A percentile compares a stretch with the other conserved stretches of the same genome.
These are phyloP conservation scores for Naganishia friedmannii DNA, from an alignment of 768 basidiomycete species.

Conservation along the genomic window DNA sequence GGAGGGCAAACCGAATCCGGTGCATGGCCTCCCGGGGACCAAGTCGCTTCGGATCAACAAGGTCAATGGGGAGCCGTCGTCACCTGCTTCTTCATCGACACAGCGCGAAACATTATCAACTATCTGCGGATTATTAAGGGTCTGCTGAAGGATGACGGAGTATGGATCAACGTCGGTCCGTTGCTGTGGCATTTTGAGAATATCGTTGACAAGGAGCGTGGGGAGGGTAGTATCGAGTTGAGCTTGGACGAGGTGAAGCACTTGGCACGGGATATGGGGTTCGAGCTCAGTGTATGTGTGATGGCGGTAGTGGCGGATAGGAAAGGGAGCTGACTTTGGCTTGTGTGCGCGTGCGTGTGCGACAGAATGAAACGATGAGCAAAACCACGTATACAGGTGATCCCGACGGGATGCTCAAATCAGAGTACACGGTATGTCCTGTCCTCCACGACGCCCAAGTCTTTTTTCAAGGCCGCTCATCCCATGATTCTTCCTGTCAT, in stretches of 20 bases:
- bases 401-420: constrained; percentile 72
- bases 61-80: constrained; percentile 84
- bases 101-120: constrained; percentile 85
- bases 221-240: constrained; percentile 80
- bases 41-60: constrained; percentile 57
- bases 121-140: constrained; percentile 82
- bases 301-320: background rate
- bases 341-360: background rate
- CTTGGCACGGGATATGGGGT: constrained; percentile 71
- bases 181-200: constrained; percentile 98
- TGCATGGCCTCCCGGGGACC: background rate
- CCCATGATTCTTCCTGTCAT: background rate
- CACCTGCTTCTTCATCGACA: constrained; percentile 97
- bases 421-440: constrained; percentile 65
- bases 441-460: background rate
- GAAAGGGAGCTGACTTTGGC: too few relatives aligned
- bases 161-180: constrained; percentile 95
- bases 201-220: constrained; percentile 59
- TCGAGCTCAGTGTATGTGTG: constrained; percentile 68
- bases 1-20: constrained; percentile 52
- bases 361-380: constrained; percentile 73
- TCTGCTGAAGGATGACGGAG: constrained; percentile 76
- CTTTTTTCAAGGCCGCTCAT: background rate
- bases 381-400: constrained; percentile 85
- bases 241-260: constrained; percentile 83